phyloP scores from a whole-genome alignment of 257 asterid species.

The Lycium barbarum region DNA sequence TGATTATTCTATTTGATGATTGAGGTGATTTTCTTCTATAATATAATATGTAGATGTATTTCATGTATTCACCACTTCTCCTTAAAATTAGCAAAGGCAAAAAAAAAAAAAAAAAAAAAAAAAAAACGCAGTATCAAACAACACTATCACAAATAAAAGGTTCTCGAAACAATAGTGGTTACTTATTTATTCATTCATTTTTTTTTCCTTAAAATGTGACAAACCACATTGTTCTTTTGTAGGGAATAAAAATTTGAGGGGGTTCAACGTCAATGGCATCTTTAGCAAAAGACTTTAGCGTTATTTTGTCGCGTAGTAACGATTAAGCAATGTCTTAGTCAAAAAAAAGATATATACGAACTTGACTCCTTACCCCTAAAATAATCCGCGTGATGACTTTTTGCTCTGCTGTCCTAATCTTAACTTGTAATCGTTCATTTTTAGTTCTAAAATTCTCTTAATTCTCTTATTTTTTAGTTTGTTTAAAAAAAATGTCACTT shows the following conservation, averaged over 20 bases:
- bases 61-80: background rate
- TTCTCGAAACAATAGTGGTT: background rate
- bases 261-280: background rate
- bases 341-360: slow-evolving; percentile 8
- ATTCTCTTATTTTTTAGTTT: no score
- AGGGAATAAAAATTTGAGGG: background rate
- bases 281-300: background rate
- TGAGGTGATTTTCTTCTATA: background rate
- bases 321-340: slow-evolving; percentile 38
- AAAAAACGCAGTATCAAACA: background rate
- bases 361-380: slow-evolving; percentile 15
- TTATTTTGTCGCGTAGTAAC: slow-evolving; percentile 21
- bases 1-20: background rate
- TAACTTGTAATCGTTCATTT: no score
- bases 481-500: no score
- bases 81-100: background rate
- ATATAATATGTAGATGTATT: background rate
- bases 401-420: background rate
- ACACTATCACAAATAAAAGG: background rate
- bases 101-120: background rate
- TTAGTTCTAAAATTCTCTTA: no score
- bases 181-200: background rate
- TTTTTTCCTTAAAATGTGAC: background rate
- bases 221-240: background rate
- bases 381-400: slow-evolving; percentile 11